A percentile compares a stretch with the other conserved stretches of the same genome.
These are phyloP conservation scores for Clavispora asparagi DNA, from an alignment of 805 yeast genomes.

Conservation along the genomic window DNA sequence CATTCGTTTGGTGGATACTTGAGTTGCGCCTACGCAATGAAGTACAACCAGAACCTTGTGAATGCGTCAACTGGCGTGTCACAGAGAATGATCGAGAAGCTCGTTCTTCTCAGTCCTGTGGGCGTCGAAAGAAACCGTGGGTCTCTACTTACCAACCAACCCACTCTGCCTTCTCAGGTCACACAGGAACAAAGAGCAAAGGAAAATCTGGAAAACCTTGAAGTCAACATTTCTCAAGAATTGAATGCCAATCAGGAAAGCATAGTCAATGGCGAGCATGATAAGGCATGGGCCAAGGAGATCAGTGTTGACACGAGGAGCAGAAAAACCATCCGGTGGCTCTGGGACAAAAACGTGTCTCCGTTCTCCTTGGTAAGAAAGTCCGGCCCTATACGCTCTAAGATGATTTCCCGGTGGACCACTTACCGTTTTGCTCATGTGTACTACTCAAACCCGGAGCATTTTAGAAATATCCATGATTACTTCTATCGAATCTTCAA, in stretches of 20 bases:
- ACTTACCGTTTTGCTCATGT: slow-evolving; percentile 40
- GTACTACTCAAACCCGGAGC: slow-evolving; percentile 24
- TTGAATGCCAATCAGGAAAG: slow-evolving; percentile 22
- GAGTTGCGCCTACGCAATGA: slow-evolving; percentile 38
- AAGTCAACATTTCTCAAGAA: slow-evolving; percentile 12
- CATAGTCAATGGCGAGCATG: slow-evolving; percentile 17
- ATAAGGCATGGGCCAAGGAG: not conserved
- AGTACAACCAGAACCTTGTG: slow-evolving; percentile 26
- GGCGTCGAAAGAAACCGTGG: slow-evolving; percentile 35
- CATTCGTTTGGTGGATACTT: slow-evolving; percentile 45
- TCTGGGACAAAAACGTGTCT: slow-evolving; percentile 53
- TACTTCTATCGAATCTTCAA: slow-evolving; percentile 51
- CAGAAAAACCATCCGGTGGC: slow-evolving; percentile 28
- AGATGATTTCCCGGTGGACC: slow-evolving; percentile 50
- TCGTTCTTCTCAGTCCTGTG: slow-evolving; percentile 39
- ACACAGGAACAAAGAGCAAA: slow-evolving; percentile 4
- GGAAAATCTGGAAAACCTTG: slow-evolving; percentile 15
- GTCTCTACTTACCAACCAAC: slow-evolving; percentile 22
- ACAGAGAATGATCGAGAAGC: slow-evolving; percentile 27
- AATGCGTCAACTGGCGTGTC: slow-evolving; percentile 16
- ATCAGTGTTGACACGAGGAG: slow-evolving; percentile 13
- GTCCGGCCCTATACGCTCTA: slow-evolving; percentile 52
- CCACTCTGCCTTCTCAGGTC: slow-evolving; percentile 8
- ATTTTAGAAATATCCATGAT: slow-evolving; percentile 42
- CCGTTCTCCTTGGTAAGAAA: slow-evolving; percentile 50